These are phyloP conservation scores for Peronosclerospora sorghi DNA, from an alignment of 352 stramenopile species.

Conservation along the genomic window DNA sequence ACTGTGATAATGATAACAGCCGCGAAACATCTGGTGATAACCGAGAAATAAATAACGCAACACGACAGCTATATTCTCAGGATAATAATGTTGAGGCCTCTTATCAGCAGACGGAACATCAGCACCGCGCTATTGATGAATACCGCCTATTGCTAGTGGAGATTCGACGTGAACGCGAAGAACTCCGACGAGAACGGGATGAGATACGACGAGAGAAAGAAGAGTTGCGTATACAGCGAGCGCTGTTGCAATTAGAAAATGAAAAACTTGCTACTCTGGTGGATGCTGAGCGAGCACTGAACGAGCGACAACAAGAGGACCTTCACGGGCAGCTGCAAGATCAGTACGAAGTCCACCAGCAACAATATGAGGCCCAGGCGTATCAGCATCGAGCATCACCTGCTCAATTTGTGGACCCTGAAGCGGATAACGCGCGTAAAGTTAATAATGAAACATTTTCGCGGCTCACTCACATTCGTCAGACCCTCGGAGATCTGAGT, in stretches of 20 bases:
- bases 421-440: conserved; percentile 1
- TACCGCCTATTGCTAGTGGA: conserved; percentile 53
- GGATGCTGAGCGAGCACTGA: conserved; percentile 44
- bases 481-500: conserved; percentile 15
- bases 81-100: conserved; percentile 10
- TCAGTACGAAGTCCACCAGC: conserved; percentile 14
- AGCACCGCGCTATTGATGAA: conserved; percentile 37
- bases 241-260: conserved; percentile 61
- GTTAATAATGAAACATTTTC: conserved; percentile 9
- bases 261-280: conserved; percentile 57
- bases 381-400: conserved; percentile 13
- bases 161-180: conserved; percentile 63
- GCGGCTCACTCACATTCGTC: conserved; percentile 16
- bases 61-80: conserved; percentile 3
- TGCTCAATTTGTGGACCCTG: conserved; percentile 9
- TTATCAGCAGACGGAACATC: conserved; percentile 14
- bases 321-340: conserved; percentile 26
- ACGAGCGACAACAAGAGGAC: conserved; percentile 46
- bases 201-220: conserved; percentile 59
- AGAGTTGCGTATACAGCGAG: conserved; percentile 54
- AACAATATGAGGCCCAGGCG: conserved; percentile 13
- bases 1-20: conserved; percentile 4
- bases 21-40: conserved; percentile 7
- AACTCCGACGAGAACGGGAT: conserved; percentile 58
- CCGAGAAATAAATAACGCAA: background rate